phyloP scores from a whole-genome alignment of 2,329 filamentous ascomycete species.

The Pseudogymnoascus sp. region DNA sequence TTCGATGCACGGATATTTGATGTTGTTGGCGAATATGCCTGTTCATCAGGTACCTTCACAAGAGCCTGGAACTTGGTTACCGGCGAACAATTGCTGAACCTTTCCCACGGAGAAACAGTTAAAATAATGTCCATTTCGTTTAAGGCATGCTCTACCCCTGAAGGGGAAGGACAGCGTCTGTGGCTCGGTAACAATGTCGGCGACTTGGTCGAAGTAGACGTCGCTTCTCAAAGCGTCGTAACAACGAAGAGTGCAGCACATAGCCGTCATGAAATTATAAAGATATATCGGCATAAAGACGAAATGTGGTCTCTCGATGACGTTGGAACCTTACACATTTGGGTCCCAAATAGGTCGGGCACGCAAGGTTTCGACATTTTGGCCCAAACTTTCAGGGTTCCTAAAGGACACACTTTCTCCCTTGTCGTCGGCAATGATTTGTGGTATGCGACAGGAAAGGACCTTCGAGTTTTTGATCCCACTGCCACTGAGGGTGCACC shows the following conservation, averaged over 20 bases:
- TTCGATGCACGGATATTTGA: constrained; percentile 81
- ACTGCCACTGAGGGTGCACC: constrained; percentile 56
- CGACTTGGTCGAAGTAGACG: constrained; percentile 83
- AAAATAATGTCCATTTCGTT: constrained; percentile 78
- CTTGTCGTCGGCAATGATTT: constrained; percentile 77
- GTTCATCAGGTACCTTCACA: constrained; percentile 79
- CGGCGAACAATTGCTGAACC: constrained; percentile 71
- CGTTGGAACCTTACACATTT: constrained; percentile 76
- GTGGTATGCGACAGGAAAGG: constrained; percentile 83
- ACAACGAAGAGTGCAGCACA: constrained; percentile 66
- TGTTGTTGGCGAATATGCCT: constrained; percentile 79
- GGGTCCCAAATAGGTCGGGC: constrained; percentile 67
- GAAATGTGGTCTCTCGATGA: constrained; percentile 95
- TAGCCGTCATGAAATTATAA: constrained; percentile 69
- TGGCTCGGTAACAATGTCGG: constrained; percentile 90
- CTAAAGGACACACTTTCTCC: constrained; percentile 78
- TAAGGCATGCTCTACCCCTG: constrained; percentile 69
- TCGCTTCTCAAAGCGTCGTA: constrained; percentile 64
- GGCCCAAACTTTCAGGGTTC: constrained; percentile 65
- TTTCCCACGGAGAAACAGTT: constrained; percentile 76
- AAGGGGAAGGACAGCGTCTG: constrained; percentile 71
- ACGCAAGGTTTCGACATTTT: constrained; percentile 70
- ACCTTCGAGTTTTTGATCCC: constrained; percentile 77
- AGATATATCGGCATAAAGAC: constrained; percentile 77
- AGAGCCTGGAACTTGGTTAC: constrained; percentile 80